Conservation (phyloP, 805 yeast genomes). For the Barnettozyma sucrosica region DNA sequence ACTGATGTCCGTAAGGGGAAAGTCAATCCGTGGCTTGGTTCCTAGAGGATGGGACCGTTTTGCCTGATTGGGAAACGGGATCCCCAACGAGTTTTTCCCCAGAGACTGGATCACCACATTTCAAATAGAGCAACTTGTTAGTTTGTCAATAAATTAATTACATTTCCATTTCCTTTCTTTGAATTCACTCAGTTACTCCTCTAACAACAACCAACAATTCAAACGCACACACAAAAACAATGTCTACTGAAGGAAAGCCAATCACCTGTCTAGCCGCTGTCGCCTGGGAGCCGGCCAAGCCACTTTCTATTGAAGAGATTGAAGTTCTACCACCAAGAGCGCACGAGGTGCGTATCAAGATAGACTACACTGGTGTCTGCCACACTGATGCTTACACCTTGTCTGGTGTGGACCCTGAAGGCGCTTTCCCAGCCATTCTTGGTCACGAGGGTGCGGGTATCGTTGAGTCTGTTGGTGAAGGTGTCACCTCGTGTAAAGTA, state of each 20-base stretch:
- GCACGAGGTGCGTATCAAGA: slow-evolving; percentile 92
- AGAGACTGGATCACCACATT: neutral
- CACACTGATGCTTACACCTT: slow-evolving; percentile 98
- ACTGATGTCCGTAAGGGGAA: neutral
- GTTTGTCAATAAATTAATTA: neutral
- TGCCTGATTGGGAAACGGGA: neutral
- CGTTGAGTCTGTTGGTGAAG: slow-evolving; percentile 93
- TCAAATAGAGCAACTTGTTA: neutral
- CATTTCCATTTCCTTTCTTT: too few species aligned
- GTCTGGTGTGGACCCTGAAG: slow-evolving; percentile 94
- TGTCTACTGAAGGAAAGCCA: slow-evolving; percentile 29
- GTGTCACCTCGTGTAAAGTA: slow-evolving; percentile 79
- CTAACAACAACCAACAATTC: too few species aligned
- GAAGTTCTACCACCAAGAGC: slow-evolving; percentile 93
- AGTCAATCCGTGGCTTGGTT: neutral
- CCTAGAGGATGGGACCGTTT: neutral
- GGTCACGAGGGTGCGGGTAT: slow-evolving; percentile 99
- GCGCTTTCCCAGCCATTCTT: slow-evolving; percentile 84
- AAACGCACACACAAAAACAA: too few species aligned
- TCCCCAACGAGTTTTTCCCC: neutral
- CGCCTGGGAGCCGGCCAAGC: slow-evolving; percentile 93
- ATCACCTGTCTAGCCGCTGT: slow-evolving; percentile 94
- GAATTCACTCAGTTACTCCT: too few species aligned
- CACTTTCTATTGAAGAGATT: slow-evolving; percentile 75
- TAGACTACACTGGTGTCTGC: slow-evolving; percentile 89